Percentiles rank a stretch among this genome's conserved stretches.
These are phyloP conservation scores for Plantago elongata DNA, from an alignment of 257 asterid genomes.

Conservation along the genomic window DNA sequence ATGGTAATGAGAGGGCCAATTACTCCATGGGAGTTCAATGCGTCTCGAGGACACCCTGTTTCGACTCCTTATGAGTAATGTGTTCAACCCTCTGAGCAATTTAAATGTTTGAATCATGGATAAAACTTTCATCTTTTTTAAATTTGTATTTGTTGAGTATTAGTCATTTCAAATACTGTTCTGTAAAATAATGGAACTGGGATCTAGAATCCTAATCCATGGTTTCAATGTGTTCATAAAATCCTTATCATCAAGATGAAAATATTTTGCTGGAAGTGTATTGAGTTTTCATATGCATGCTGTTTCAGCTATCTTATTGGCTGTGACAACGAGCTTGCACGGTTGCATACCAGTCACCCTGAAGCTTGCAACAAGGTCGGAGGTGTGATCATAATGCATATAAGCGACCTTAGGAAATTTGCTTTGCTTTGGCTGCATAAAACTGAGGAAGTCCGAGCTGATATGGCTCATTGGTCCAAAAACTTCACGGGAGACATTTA, in stretches of 20 bases:
- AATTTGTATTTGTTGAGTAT: too few relatives aligned
- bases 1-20: conserved; percentile 94
- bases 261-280: background rate
- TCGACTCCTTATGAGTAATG: conserved; percentile 95
- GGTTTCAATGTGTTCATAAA: background rate
- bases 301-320: conserved; percentile 79
- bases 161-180: too few relatives aligned
- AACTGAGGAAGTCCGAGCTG: conserved; percentile 94
- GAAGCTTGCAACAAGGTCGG: conserved; percentile 91
- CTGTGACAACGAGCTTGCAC: conserved; percentile 89
- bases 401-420: conserved; percentile 65
- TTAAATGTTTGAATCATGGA: background rate
- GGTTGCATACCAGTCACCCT: conserved; percentile 87
- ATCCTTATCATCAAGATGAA: background rate
- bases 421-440: conserved; percentile 89
- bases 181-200: too few relatives aligned
- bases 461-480: conserved; percentile 80
- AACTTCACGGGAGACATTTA: conserved; percentile 86
- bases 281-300: conserved; percentile 1
- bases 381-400: conserved; percentile 92
- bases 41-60: conserved; percentile 68
- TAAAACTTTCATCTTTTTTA: background rate
- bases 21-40: conserved; percentile 95
- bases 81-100: background rate
- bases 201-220: background rate